Conservation (phyloP, 192 early-diverging fungal species). For the Rhizophlyctis rosea region DNA sequence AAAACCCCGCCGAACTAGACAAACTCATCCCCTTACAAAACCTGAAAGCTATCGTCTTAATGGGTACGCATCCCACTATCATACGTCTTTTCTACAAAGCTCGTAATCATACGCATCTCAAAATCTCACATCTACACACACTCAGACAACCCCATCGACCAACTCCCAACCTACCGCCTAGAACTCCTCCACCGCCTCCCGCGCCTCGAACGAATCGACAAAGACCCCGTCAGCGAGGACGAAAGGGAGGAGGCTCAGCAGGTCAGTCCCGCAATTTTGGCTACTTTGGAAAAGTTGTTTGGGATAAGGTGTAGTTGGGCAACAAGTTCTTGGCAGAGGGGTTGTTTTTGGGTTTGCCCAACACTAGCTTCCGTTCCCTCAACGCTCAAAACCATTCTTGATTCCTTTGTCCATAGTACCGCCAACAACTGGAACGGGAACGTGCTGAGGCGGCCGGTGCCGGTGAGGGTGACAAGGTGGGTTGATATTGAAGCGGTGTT, state of each 20-base stretch:
- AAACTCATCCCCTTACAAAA: conserved; percentile 29
- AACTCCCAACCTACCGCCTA: conserved; percentile 46
- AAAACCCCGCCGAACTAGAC: conserved; percentile 39
- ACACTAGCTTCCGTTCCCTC: too few species aligned
- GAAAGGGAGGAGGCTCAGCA: conserved; percentile 51
- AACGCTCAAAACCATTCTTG: too few species aligned
- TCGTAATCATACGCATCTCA: not conserved
- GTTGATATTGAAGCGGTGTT: too few species aligned
- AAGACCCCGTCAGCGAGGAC: conserved; percentile 49
- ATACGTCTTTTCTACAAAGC: not conserved
- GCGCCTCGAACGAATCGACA: conserved; percentile 52
- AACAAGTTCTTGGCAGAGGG: too few species aligned
- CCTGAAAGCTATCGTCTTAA: conserved; percentile 41
- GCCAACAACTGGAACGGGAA: conserved; percentile 7
- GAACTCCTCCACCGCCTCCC: conserved; percentile 42
- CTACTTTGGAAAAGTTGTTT: not conserved
- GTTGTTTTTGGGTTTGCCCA: too few species aligned
- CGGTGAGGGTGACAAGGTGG: too few species aligned
- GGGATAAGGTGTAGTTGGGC: not conserved
- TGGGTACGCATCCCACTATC: conserved; percentile 29
- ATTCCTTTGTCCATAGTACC: too few species aligned
- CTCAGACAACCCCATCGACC: conserved; percentile 47
- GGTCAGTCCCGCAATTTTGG: conserved; percentile 16
- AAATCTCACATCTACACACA: not conserved
- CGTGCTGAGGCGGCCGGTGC: conserved; percentile 3